A percentile compares a stretch with the other conserved stretches of the same genome.
These are phyloP conservation scores for Fonsecaea multimorphosa DNA, from an alignment of 2,329 filamentous ascomycete genomes.

Conservation along the genomic window DNA sequence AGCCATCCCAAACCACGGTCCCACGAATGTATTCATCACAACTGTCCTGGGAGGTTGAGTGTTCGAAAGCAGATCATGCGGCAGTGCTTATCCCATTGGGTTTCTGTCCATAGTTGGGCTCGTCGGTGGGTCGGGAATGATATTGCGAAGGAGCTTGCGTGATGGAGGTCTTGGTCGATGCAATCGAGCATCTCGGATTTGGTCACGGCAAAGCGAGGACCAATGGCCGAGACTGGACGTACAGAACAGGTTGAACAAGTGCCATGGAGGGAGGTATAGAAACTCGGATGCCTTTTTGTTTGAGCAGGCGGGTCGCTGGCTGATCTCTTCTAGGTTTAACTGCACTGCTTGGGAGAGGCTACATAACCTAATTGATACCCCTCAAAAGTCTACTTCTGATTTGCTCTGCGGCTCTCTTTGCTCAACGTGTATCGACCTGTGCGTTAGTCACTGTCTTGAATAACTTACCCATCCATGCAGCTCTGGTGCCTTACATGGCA, in stretches of 20 bases:
- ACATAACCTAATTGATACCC: slow-evolving; percentile 7
- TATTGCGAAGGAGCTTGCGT: background rate
- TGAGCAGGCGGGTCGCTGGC: background rate
- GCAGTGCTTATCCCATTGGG: background rate
- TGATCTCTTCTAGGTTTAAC: background rate
- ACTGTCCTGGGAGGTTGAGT: background rate
- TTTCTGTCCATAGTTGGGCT: background rate
- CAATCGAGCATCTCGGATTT: background rate
- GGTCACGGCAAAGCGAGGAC: background rate
- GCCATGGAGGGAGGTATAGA: background rate
- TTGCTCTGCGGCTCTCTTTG: background rate
- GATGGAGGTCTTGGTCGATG: background rate
- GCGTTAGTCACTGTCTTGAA: background rate
- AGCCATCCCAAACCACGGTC: background rate
- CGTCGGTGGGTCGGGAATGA: background rate
- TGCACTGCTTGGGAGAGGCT: background rate
- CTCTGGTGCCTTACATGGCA: background rate
- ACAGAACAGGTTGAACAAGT: background rate
- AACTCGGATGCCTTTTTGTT: background rate
- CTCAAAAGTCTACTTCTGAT: background rate
- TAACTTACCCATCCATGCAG: background rate
- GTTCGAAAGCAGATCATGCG: background rate
- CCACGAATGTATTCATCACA: background rate
- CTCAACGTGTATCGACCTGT: background rate
- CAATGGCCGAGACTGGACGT: background rate